Evolutionary conservation across 2,329 filamentous ascomycete genomes (phyloP).

Genomic region (Cladosporium sp.): DNA sequence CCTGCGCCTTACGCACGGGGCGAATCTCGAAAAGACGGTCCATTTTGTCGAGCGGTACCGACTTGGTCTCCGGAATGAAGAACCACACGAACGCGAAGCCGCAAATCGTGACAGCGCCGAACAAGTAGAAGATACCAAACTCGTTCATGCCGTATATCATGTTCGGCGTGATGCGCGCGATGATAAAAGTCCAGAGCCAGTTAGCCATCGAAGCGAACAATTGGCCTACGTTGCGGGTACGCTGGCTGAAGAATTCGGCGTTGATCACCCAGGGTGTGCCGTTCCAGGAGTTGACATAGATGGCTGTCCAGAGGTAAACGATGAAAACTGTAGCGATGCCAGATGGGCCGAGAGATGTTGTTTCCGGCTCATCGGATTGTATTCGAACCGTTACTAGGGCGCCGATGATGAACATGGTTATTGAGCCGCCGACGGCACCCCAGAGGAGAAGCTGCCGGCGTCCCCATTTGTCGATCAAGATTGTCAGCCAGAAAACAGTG

Average conservation of each 20-base stretch:
- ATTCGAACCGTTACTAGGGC: constrained; percentile 7
- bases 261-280: constrained; percentile 41
- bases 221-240: constrained; percentile 35
- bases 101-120: constrained; percentile 16
- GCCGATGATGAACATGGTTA: constrained; percentile 12
- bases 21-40: constrained; percentile 36
- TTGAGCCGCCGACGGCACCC: constrained; percentile 8
- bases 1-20: constrained; percentile 38
- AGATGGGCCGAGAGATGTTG: neutral
- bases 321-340: constrained; percentile 13
- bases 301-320: constrained; percentile 21
- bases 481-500: constrained; percentile 8
- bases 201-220: constrained; percentile 31
- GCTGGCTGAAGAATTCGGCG: constrained; percentile 43
- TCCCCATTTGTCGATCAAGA: constrained; percentile 13
- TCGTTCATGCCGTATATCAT: constrained; percentile 30
- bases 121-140: constrained; percentile 34
- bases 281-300: constrained; percentile 42
- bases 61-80: constrained; percentile 12
- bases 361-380: neutral
- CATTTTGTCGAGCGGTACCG: constrained; percentile 13
- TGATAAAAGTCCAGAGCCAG: constrained; percentile 34
- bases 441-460: constrained; percentile 10
- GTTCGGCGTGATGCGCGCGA: constrained; percentile 32
- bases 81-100: constrained; percentile 10